Evolutionary conservation across 345 rosid genomes (phyloP).

Genomic region (Camelina neglecta): DNA sequence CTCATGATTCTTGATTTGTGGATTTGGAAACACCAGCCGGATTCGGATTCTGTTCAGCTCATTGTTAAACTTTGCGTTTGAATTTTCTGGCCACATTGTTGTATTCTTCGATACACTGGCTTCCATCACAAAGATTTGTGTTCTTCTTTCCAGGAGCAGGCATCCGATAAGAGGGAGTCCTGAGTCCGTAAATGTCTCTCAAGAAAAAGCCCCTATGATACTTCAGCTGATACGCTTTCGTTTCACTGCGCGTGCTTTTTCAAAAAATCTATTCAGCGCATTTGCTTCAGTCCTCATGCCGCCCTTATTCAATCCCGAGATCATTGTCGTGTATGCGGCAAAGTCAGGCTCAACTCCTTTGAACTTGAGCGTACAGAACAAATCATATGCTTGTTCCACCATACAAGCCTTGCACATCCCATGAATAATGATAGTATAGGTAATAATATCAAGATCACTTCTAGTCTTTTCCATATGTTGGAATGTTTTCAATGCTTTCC

Average conservation of each 20-base stretch:
- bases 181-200: conserved; percentile 50
- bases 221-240: conserved; percentile 20
- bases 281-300: conserved; percentile 33
- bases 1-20: conserved; percentile 50
- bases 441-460: conserved; percentile 42
- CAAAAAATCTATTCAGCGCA: conserved; percentile 15
- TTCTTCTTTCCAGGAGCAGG: conserved; percentile 65
- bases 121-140: conserved; percentile 39
- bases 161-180: conserved; percentile 72
- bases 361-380: conserved; percentile 23
- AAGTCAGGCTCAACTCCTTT: conserved; percentile 29
- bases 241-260: neutral
- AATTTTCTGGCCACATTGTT: conserved; percentile 56
- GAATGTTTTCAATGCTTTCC: conserved; percentile 34
- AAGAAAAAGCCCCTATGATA: conserved; percentile 45
- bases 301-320: conserved; percentile 26
- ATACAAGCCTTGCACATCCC: conserved; percentile 46
- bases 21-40: conserved; percentile 44
- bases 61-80: conserved; percentile 47
- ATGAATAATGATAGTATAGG: conserved; percentile 45
- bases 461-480: conserved; percentile 34
- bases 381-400: conserved; percentile 43
- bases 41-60: conserved; percentile 49
- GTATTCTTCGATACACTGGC: conserved; percentile 52
- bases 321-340: conserved; percentile 28